Conservation (phyloP, 208 protist species). For the Trypanosoma conorhini region DNA sequence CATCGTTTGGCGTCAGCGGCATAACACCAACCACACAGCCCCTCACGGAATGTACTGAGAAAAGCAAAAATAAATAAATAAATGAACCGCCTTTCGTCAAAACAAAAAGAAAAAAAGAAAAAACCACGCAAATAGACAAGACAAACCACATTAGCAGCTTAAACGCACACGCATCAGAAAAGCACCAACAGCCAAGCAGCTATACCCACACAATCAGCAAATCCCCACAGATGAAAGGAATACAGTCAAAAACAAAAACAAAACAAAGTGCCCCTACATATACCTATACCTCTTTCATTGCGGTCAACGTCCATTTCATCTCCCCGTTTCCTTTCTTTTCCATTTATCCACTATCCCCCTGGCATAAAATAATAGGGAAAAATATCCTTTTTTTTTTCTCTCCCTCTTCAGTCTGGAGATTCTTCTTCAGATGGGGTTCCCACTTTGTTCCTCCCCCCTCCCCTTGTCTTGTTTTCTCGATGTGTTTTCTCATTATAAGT, state of each 20-base stretch:
- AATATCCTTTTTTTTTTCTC: not conserved
- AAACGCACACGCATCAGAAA: not conserved
- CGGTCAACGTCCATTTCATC: not conserved
- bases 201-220: not conserved
- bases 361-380: no score
- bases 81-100: not conserved
- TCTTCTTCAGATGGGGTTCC: not conserved
- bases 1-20: conserved; percentile 28
- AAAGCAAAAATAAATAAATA: not conserved
- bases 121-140: not conserved
- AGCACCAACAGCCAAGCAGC: not conserved
- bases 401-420: not conserved
- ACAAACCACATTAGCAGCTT: not conserved
- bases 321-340: conserved; percentile 3
- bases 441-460: not conserved
- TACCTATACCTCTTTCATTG: conserved; percentile 1
- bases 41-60: not conserved
- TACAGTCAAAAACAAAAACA: not conserved
- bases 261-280: not conserved
- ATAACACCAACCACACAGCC: conserved; percentile 13
- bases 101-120: conserved; percentile 10
- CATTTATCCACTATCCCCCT: not conserved
- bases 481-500: not conserved
- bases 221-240: not conserved
- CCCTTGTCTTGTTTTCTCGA: not conserved